Base-by-base conservation (phyloP, 768 basidiomycete species). In the Podaxis sp. region DNA sequence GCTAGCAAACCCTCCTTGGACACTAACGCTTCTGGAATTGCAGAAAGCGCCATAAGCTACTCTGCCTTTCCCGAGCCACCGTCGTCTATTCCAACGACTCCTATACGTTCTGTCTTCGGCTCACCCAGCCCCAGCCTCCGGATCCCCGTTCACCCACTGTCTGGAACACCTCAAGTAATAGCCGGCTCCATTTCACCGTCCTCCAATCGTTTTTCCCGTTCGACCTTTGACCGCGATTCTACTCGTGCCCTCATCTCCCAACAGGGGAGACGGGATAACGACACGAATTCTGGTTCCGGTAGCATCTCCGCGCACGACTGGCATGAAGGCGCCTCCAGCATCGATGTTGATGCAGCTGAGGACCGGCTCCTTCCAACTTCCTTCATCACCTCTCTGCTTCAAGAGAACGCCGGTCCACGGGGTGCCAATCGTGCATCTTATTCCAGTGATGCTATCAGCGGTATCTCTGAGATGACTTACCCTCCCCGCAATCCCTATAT, bases 301-400 rank as follows among this genome's bases (percentile, higher is more conserved):
- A 62, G 70, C 22, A 65, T 76, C 43, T 78, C 83, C 13, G 77
- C 82, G 3, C 74, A 80, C 66, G 83, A 84, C 67, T 86, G 86
- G 84, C 82, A 85, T 63, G 86, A 87, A 68, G 86, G 82, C 2
- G 80, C 83, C 17, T 85, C 85, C 12, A 80, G 77, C 63, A 82
- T 88, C 59, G 80, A 79, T 55, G 77, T 82, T 55, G 84, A 85
- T 71, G 78, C 80, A n/a, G 71, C 78, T 8, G 85, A 87, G 67
- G 83, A 85, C 67, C 77, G 80, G 19, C 73, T 87, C 49, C 77
- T 89, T 22, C 80, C 85, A 7, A 86, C 87, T 2, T 81, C 84
- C 2, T 82, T 88, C 70, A 87, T 88, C 63, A 86, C 86, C 17
- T 78, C 78, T 6, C 73, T 87, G 15, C 76, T 87, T 13, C 79